A percentile compares a stretch with the other conserved stretches of the same genome.
phyloP scores from a whole-genome alignment of 768 basidiomycete genomes.

The Solioccasus polychromus region DNA sequence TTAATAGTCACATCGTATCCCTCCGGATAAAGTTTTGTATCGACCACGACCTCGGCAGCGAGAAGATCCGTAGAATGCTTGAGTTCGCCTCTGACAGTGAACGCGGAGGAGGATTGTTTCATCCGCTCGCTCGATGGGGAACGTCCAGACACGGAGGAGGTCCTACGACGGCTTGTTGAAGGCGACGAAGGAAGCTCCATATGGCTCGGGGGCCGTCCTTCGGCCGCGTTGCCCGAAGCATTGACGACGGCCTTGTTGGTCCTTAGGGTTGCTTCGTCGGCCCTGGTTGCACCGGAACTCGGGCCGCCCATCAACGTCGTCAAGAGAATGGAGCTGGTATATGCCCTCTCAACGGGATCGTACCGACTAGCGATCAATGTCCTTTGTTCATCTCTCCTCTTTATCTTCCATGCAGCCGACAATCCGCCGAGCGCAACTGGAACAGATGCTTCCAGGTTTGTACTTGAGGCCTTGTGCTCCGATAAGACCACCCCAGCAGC shows the following conservation, averaged over 20 bases:
- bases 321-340: constrained; percentile 51
- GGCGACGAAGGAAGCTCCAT: constrained; percentile 24
- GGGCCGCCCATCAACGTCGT: constrained; percentile 19
- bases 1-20: constrained; percentile 61
- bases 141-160: constrained; percentile 26
- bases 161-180: constrained; percentile 12
- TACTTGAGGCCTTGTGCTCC: constrained; percentile 38
- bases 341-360: constrained; percentile 46
- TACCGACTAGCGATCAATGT: constrained; percentile 56
- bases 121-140: constrained; percentile 35
- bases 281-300: constrained; percentile 12
- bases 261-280: constrained; percentile 40
- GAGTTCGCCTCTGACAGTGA: constrained; percentile 61
- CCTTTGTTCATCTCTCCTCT: constrained; percentile 56
- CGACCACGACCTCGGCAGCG: constrained; percentile 75
- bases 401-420: constrained; percentile 54
- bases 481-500: constrained; percentile 56
- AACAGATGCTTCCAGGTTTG: constrained; percentile 34
- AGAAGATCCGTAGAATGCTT: constrained; percentile 65
- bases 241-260: constrained; percentile 38
- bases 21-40: constrained; percentile 74
- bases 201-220: constrained; percentile 10
- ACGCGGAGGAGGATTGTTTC: constrained; percentile 46
- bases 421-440: constrained; percentile 25
- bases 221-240: constrained; percentile 15